phyloP scores from a whole-genome alignment of 805 yeast species.

The Lachancea quebecensis region DNA sequence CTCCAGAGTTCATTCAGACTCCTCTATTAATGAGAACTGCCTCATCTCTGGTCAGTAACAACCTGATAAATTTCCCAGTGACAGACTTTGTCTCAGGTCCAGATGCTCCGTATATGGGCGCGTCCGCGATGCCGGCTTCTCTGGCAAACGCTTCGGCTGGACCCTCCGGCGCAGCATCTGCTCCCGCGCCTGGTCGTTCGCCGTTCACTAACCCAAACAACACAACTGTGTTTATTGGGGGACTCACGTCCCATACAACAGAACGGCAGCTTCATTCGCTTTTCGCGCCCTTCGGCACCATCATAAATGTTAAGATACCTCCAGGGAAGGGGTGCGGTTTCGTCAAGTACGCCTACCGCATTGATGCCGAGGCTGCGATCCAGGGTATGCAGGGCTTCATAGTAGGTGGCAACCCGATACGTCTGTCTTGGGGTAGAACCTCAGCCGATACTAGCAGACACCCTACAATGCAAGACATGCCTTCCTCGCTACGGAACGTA shows the following conservation, averaged over 20 bases:
- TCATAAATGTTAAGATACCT: conserved; percentile 65
- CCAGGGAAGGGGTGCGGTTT: conserved; percentile 78
- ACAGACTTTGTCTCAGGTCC: background rate
- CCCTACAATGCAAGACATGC: conserved; percentile 1
- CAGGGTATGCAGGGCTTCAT: conserved; percentile 73
- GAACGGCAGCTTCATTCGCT: conserved; percentile 55
- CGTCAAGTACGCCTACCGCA: conserved; percentile 57
- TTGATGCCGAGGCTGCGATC: conserved; percentile 73
- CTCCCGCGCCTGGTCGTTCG: background rate
- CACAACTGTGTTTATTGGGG: conserved; percentile 76
- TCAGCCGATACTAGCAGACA: conserved; percentile 6
- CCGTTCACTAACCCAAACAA: conserved; percentile 7
- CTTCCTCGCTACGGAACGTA: conserved; percentile 1
- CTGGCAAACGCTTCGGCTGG: background rate
- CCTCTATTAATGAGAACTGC: conserved; percentile 10
- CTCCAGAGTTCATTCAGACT: background rate
- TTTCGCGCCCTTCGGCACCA: conserved; percentile 69
- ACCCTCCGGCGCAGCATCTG: background rate
- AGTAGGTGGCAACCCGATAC: conserved; percentile 65
- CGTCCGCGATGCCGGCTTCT: background rate
- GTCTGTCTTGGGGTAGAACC: conserved; percentile 68
- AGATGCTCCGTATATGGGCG: background rate
- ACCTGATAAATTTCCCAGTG: conserved; percentile 1
- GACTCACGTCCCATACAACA: conserved; percentile 49
- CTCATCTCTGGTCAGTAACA: conserved; percentile 5